phyloP scores from a whole-genome alignment of 2,329 filamentous ascomycete genomes.

The Hypoxylon rubiginosum region DNA sequence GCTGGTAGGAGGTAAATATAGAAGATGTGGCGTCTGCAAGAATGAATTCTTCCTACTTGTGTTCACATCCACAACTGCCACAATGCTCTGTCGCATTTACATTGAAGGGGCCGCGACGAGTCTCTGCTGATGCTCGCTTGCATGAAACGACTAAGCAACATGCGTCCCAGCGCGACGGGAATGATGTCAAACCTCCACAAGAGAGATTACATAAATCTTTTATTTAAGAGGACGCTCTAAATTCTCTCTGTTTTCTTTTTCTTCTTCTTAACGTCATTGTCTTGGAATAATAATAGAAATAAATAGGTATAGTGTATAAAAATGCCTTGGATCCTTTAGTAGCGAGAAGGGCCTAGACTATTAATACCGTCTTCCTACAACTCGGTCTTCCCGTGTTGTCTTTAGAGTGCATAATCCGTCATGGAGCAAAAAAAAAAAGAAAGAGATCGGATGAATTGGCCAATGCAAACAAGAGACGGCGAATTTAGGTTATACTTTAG shows the following conservation, averaged over 20 bases:
- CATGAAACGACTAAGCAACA: constrained; percentile 37
- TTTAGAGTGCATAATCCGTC: constrained; percentile 7
- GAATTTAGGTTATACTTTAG: neutral
- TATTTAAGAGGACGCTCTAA: neutral
- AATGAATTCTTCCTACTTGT: constrained; percentile 5
- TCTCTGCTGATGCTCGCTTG: constrained; percentile 17
- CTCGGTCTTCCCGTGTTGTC: constrained; percentile 4
- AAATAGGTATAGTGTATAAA: neutral
- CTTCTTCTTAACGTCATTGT: constrained; percentile 7
- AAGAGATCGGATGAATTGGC: constrained; percentile 28
- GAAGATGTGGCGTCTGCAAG: neutral
- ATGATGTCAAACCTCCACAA: constrained; percentile 41
- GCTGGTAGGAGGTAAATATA: neutral
- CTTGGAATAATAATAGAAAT: neutral
- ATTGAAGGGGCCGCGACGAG: constrained; percentile 21
- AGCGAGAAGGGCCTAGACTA: neutral
- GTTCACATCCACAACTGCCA: neutral
- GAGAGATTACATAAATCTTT: constrained; percentile 16
- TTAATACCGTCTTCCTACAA: constrained; percentile 1
- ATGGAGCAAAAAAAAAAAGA: constrained; percentile 19
- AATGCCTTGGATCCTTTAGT: neutral
- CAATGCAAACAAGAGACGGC: constrained; percentile 28
- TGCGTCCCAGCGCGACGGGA: constrained; percentile 28
- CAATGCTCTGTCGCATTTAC: constrained; percentile 9
- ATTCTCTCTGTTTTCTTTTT: neutral